Evolutionary conservation across 805 yeast genomes (phyloP), one percentile per base, ranked within the genome.

Genomic region (Dipodascus albidus): DNA sequence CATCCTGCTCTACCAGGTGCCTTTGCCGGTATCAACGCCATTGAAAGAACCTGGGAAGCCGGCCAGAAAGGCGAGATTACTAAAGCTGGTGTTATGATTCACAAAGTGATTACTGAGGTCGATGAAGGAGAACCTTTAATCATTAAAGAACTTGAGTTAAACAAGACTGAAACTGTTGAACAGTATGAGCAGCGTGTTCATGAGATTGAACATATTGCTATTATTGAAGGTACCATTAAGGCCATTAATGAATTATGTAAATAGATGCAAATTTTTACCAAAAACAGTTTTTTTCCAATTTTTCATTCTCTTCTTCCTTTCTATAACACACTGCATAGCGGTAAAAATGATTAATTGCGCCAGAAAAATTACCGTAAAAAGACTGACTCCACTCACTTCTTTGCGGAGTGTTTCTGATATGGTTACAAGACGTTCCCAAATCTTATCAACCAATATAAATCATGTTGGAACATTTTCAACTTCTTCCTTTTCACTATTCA

Each of bases 1-100:
- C 99, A 93, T 67, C 99, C 99, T 3, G 98, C 99, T 0, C 78
- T 93, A 55, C 99, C 99, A 0, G 96, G 96, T 23, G 89, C 89
- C 3, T 93, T 91, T 73, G 98, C 91, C 55, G 99, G 99, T 3
- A 91, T 95, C 9, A 89, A 87, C 70, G 98, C 99, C 9, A 93
- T 93, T 55, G 96, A 93, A 62, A 75, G 98, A 63, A 96, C 97
- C 0, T 93, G 95, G 91, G 74, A 88, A 62, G 95, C 95, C 11
- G 96, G 96, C 41, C 96, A 90, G 64, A 80, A 80, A 23, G 96
- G 96, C 6, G 77, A 80, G 59, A 79, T 82, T 52, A 60, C 75
- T 6, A 79, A 77, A 58, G 96, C 95, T 15, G 99, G 99, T 1
- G 86, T 93, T 52, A 93, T 93, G 99, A 86, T 93, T 48, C 99